Percentiles rank a stretch among this genome's conserved stretches.
These are phyloP conservation scores for Calonectria hongkongensis DNA, from an alignment of 2,329 filamentous ascomycete genomes.

Conservation along the genomic window DNA sequence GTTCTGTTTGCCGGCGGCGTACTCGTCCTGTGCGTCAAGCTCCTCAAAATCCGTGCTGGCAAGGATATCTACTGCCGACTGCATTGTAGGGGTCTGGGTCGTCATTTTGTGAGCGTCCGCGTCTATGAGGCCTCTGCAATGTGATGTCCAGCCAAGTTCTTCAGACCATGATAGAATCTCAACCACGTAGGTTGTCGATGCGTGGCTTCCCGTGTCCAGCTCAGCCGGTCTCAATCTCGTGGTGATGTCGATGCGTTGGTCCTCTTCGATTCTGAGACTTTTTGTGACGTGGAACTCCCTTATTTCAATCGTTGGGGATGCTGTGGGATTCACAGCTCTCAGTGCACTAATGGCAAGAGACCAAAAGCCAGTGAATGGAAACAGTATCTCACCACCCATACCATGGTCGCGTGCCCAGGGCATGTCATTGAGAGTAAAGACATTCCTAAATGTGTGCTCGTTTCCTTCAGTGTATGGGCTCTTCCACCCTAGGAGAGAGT, in stretches of 20 bases:
- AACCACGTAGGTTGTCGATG: conserved; percentile 47
- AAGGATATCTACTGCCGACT: conserved; percentile 33
- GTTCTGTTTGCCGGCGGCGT: conserved; percentile 12
- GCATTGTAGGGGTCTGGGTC: conserved; percentile 44
- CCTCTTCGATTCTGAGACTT: conserved; percentile 55
- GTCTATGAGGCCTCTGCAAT: conserved; percentile 50
- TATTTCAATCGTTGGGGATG: conserved; percentile 33
- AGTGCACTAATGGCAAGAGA: conserved; percentile 36
- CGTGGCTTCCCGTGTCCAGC: conserved; percentile 42
- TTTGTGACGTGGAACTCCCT: conserved; percentile 46
- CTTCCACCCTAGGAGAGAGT: conserved; percentile 56
- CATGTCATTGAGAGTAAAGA: conserved; percentile 60
- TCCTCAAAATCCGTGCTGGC: conserved; percentile 30
- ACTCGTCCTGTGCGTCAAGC: conserved; percentile 27
- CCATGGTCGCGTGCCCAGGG: conserved; percentile 69
- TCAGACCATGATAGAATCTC: conserved; percentile 52
- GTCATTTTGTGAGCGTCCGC: conserved; percentile 44
- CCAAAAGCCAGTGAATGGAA: conserved; percentile 40
- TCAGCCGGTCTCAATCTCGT: conserved; percentile 50
- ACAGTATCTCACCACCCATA: conserved; percentile 54
- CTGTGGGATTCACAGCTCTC: conserved; percentile 22
- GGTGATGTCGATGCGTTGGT: conserved; percentile 52
- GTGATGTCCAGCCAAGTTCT: conserved; percentile 48
- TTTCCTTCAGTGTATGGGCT: conserved; percentile 36
- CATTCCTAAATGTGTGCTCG: conserved; percentile 60